These are phyloP conservation scores for Mortierella sp. DNA, from an alignment of 371 early-diverging fungal species.

Conservation along the genomic window DNA sequence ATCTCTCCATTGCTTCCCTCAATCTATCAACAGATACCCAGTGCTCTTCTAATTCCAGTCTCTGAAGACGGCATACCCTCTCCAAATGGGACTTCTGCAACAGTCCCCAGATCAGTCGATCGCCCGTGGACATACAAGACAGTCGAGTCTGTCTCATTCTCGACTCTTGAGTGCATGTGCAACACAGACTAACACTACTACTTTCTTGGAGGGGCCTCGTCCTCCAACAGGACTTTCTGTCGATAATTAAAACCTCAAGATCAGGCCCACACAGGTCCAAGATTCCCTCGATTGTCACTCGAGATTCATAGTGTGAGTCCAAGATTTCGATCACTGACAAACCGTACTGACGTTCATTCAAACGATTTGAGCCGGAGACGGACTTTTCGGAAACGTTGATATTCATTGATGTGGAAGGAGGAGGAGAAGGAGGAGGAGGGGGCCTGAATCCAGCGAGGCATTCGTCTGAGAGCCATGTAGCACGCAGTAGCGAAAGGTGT, in stretches of 20 bases:
- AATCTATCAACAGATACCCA: slow-evolving; percentile 24
- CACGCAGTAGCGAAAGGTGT: slow-evolving; percentile 11
- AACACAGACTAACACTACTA: slow-evolving; percentile 4
- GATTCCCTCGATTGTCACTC: slow-evolving; percentile 31
- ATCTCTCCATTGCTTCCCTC: slow-evolving; percentile 12
- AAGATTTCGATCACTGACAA: slow-evolving; percentile 26
- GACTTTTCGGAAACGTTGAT: too few species aligned
- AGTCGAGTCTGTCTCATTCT: background rate
- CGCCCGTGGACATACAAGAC: slow-evolving; percentile 24
- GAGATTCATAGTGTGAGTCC: slow-evolving; percentile 38
- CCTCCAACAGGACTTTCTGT: slow-evolving; percentile 47
- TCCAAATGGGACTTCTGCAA: background rate
- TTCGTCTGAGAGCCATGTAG: slow-evolving; percentile 38
- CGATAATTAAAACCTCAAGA: slow-evolving; percentile 23
- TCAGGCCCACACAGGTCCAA: slow-evolving; percentile 35
- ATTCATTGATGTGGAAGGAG: too few species aligned
- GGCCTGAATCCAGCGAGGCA: slow-evolving; percentile 14
- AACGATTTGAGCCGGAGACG: too few species aligned
- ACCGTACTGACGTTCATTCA: slow-evolving; percentile 10
- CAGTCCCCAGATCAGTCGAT: slow-evolving; percentile 31
- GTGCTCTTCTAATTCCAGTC: slow-evolving; percentile 28
- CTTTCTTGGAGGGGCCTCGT: background rate
- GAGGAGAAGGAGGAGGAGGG: too few species aligned
- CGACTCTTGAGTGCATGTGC: slow-evolving; percentile 1
- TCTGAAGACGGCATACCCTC: slow-evolving; percentile 9